phyloP scores from a whole-genome alignment of 306 rosid genomes.

The Inga laurina region DNA sequence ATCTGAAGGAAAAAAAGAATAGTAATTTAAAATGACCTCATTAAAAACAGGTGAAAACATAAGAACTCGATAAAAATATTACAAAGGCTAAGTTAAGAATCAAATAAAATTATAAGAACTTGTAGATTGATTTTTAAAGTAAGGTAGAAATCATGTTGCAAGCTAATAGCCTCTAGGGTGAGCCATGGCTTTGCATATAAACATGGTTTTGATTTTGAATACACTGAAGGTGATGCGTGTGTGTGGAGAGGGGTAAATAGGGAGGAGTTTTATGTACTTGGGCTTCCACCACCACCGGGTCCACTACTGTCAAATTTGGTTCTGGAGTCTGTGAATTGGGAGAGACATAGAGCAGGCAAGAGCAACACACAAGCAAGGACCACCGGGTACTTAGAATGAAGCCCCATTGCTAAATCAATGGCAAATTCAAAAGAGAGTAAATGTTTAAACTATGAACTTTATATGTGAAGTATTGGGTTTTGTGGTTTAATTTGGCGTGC shows the following conservation, averaged over 20 bases:
- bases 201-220: not conserved
- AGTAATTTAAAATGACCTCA: too few species aligned
- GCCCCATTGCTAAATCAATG: conserved; percentile 39
- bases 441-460: not conserved
- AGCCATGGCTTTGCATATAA: not conserved
- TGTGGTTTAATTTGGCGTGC: conserved; percentile 34
- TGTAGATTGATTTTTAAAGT: too few species aligned
- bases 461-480: not conserved
- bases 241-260: too few species aligned
- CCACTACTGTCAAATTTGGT: conserved; percentile 73
- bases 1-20: too few species aligned
- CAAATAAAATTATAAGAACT: too few species aligned
- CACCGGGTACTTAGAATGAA: conserved; percentile 32
- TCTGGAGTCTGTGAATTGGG: conserved; percentile 62
- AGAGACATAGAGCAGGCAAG: conserved; percentile 53
- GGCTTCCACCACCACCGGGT: conserved; percentile 73
- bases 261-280: conserved; percentile 47
- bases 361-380: conserved; percentile 44
- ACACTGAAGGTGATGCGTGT: not conserved
- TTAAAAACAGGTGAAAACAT: too few species aligned
- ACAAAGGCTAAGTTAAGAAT: too few species aligned
- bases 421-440: not conserved
- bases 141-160: too few species aligned
- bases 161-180: not conserved
- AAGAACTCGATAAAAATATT: too few species aligned